Base-by-base conservation (phyloP, 2,329 filamentous ascomycete species). In the Xenoacremonium recifei region DNA sequence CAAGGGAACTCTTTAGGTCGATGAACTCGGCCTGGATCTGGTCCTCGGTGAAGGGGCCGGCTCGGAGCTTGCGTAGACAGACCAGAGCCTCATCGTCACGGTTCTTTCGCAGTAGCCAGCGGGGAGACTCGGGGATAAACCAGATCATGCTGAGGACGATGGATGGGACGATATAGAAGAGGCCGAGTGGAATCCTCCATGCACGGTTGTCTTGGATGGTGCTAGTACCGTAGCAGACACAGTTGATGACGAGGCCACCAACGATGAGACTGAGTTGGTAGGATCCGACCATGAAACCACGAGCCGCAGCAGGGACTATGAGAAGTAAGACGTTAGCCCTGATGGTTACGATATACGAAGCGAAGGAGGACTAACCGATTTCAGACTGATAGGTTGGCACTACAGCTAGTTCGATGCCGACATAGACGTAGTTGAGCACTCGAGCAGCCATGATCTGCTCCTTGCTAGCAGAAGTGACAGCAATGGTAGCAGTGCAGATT, bases 321-420 rank as follows among this genome's bases (percentile, higher is more conserved):
- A n/a, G n/a, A n/a, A n/a, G n/a, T n/a, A n/a, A n/a, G n/a, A n/a
- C n/a, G n/a, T n/a, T n/a, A n/a, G n/a, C n/a, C n/a, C n/a, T n/a
- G n/a, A n/a, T n/a, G n/a, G n/a, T n/a, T n/a, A n/a, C n/a, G n/a
- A n/a, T n/a, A n/a, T n/a, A n/a, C n/a, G n/a, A 27, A 27, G 23
- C 13, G 23, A 13, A 27, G 23, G 9, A 13, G 23, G 23, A 13
- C 44, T 0, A 21, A 57, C 50, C 50, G 6, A 66, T 60, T 23
- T 67, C 65, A 1, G 63, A 63, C 39, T 66, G 63, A 10, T 58
- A 63, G 0, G 60, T 55, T 0, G 67, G 68, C 0, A 68, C 61
- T 4, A 55, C 54, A 0, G 40, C 50, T 1, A 57, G 36, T n/a
- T 57, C 54, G 45, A 57, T 57, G 0, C 54, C 52, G 2, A 57